These are phyloP conservation scores for Polychaeton citri DNA, from an alignment of 2,329 filamentous ascomycete genomes.

Conservation along the genomic window DNA sequence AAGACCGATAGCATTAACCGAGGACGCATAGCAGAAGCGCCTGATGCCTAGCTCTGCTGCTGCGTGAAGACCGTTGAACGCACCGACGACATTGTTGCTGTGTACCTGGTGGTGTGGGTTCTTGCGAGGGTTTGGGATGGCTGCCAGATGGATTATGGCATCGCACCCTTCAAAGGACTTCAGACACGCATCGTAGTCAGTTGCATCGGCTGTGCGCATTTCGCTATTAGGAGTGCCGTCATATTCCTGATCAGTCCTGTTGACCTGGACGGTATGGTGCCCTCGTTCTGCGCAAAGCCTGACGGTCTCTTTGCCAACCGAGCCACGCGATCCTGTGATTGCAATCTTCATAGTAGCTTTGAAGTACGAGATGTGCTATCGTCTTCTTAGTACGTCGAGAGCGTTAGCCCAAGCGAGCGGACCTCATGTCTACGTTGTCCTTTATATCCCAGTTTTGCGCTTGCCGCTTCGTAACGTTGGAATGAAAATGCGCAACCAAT, in stretches of 20 bases:
- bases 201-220: conserved; percentile 22
- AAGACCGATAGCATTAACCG: conserved; percentile 26
- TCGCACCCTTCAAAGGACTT: conserved; percentile 24
- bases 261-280: conserved; percentile 22
- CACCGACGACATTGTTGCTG: conserved; percentile 25
- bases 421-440: too few species aligned
- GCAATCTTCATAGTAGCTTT: conserved; percentile 28
- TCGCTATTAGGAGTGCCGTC: conserved; percentile 20
- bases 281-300: conserved; percentile 20
- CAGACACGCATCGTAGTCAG: conserved; percentile 20
- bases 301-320: conserved; percentile 18
- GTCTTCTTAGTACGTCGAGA: too few species aligned
- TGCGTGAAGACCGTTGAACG: conserved; percentile 28
- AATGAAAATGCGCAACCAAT: too few species aligned
- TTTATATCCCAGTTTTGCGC: too few species aligned
- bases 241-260: too few species aligned
- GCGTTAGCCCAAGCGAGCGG: too few species aligned
- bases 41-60: conserved; percentile 23
- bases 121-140: conserved; percentile 23
- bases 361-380: too few species aligned
- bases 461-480: too few species aligned
- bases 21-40: conserved; percentile 24
- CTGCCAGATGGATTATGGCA: conserved; percentile 26
- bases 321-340: conserved; percentile 26
- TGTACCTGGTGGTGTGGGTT: conserved; percentile 22